These are phyloP conservation scores for Aspergillus homomorphus DNA, from an alignment of 495 filamentous ascomycete species.

Conservation along the genomic window DNA sequence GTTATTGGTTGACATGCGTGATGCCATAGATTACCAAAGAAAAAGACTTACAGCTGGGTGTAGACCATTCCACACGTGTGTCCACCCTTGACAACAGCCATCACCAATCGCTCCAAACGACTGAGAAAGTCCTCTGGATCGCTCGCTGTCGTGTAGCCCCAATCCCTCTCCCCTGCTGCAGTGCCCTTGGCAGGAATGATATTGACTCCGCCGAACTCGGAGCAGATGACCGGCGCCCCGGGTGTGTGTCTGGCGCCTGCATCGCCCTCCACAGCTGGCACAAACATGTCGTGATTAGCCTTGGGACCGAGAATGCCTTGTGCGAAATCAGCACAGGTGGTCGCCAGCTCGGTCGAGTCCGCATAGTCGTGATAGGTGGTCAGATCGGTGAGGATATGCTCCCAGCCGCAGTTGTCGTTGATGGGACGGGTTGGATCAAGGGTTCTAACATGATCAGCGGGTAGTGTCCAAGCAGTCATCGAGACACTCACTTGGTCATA, in stretches of 20 bases:
- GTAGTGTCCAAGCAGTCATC: not conserved
- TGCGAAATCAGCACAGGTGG: slow-evolving; percentile 43
- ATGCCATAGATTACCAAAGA: not conserved
- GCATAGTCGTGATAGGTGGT: slow-evolving; percentile 61
- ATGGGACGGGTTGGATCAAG: slow-evolving; percentile 57
- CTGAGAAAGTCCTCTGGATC: slow-evolving; percentile 33
- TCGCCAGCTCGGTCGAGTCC: slow-evolving; percentile 45
- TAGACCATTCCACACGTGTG: slow-evolving; percentile 39
- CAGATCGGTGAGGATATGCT: slow-evolving; percentile 56
- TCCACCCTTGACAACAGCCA: slow-evolving; percentile 34
- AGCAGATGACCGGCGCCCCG: slow-evolving; percentile 54
- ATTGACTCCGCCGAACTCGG: slow-evolving; percentile 60
- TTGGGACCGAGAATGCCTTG: slow-evolving; percentile 46
- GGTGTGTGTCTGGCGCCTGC: slow-evolving; percentile 41
- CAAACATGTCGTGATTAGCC: slow-evolving; percentile 46
- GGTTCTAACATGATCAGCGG: slow-evolving; percentile 27
- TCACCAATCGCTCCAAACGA: slow-evolving; percentile 34
- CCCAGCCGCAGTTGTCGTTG: slow-evolving; percentile 66
- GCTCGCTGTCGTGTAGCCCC: slow-evolving; percentile 40
- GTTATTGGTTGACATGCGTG: no score
- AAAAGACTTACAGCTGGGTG: slow-evolving; percentile 35
- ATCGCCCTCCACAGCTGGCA: slow-evolving; percentile 40
- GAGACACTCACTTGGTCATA: slow-evolving; percentile 49
- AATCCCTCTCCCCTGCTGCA: slow-evolving; percentile 29
- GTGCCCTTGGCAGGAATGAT: slow-evolving; percentile 43